Evolutionary conservation across 2,329 filamentous ascomycete genomes (phyloP).

Genomic region (Penicillium sp.): DNA sequence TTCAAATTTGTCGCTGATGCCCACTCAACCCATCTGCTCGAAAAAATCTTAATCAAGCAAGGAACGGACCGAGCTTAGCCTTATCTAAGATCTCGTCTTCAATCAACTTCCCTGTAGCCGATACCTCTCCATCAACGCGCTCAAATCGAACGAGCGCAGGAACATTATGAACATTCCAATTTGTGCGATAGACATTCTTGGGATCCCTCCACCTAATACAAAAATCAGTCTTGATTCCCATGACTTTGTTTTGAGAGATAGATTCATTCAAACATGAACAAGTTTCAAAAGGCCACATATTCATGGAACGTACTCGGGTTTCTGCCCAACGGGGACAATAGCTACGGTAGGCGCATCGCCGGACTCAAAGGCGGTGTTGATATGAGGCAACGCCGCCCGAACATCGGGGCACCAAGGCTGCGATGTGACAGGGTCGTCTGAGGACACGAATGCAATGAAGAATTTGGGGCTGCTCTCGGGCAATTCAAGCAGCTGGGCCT

Average conservation of each 20-base stretch:
- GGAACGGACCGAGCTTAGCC: conserved; percentile 22
- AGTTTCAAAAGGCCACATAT: not conserved
- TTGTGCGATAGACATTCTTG: conserved; percentile 35
- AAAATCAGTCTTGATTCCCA: not conserved
- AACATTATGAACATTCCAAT: conserved; percentile 36
- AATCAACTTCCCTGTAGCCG: conserved; percentile 33
- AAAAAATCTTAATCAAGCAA: conserved; percentile 10
- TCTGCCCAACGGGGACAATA: conserved; percentile 39
- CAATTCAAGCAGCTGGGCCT: conserved; percentile 28
- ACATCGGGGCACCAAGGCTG: conserved; percentile 46
- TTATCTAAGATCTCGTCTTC: conserved; percentile 35
- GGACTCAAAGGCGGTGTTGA: conserved; percentile 32
- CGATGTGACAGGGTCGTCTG: conserved; percentile 35
- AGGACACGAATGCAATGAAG: conserved; percentile 42
- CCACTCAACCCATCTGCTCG: not conserved
- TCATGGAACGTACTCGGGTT: conserved; percentile 30
- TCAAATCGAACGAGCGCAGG: conserved; percentile 40
- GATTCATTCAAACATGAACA: not conserved
- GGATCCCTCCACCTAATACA: conserved; percentile 37
- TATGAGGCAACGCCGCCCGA: conserved; percentile 35
- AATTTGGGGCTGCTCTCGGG: conserved; percentile 20
- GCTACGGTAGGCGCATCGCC: conserved; percentile 25
- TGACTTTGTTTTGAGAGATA: not conserved
- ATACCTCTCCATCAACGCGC: conserved; percentile 29
- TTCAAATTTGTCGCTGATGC: not conserved